Base-by-base conservation (phyloP, 2,329 filamentous ascomycete genomes). In the Arthroderma uncinatum region DNA sequence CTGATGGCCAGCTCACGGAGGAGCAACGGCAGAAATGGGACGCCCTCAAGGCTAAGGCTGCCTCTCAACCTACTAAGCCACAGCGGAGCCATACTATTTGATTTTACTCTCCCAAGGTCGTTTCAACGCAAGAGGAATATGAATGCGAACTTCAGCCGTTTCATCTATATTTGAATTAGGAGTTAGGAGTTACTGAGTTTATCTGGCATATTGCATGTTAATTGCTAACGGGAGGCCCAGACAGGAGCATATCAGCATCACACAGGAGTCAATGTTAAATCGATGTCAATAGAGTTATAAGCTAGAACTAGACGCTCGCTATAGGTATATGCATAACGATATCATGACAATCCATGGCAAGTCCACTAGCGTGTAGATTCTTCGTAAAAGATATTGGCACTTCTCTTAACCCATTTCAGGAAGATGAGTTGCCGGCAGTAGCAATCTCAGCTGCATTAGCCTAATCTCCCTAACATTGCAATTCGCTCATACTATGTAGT, bases 1-100 rank as follows among this genome's bases (percentile, higher is more conserved):
- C 65, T 1, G 19, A 40, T 16, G 37, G 28, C 36, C 53, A 55
- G 16, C 25, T 55, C 21, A 42, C 53, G 6, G 53, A 42, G 28
- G 25, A 34, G 16, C 23, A 55, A 6, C 44, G 16, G 25, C 5
- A 33, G n/a, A 50, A 33, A 33, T 50, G 44, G 44, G n/a, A 50
- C 14, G 9, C 44, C n/a, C 44, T 50, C 25, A 28, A n/a, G 25
- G 28, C 23, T 14, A 50, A 19, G 23, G 28, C 14, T 33, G 14
- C 44, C 28, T 30, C 33, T 19, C 25, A 50, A 33, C 8, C 23
- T 16, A 19, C 21, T n/a, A 30, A 19, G 16, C 44, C 12, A 33
- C 25, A 25, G 8, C 23, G 44, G 33, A 50, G 44, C n/a, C 44
- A 33, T 6, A 50, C 44, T 16, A 30, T 50, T 7, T 50, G 19